Conservation (phyloP, 2,329 filamentous ascomycete genomes). For the Pleoardoris graminearum region DNA sequence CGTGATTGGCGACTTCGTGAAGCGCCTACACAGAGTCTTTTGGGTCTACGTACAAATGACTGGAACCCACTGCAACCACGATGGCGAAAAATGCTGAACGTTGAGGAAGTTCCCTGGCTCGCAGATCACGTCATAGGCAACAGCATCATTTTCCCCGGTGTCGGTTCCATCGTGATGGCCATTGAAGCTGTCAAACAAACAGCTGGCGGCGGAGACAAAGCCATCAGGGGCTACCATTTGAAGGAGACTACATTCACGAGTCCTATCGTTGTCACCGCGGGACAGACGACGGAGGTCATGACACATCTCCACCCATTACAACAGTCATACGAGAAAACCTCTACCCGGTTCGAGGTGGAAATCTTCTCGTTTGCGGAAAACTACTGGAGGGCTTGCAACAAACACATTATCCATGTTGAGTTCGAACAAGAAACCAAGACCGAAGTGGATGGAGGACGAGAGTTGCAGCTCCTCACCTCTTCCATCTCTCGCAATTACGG, state of each 20-base stretch:
- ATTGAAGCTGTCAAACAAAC: background rate
- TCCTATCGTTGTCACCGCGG: background rate
- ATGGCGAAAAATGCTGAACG: slow-evolving; percentile 52
- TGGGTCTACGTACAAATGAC: slow-evolving; percentile 20
- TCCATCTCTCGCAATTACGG: background rate
- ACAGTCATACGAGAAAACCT: background rate
- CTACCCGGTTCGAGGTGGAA: background rate
- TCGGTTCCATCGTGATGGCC: slow-evolving; percentile 8
- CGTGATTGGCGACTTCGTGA: slow-evolving; percentile 8
- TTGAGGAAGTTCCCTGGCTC: slow-evolving; percentile 20
- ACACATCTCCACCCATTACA: background rate
- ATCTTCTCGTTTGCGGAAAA: background rate
- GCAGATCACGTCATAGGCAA: slow-evolving; percentile 24
- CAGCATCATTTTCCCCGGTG: slow-evolving; percentile 27
- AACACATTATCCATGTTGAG: background rate
- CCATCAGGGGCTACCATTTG: background rate
- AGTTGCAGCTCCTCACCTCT: background rate
- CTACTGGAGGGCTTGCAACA: background rate
- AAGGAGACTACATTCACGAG: background rate
- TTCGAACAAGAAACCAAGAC: background rate
- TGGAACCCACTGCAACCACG: slow-evolving; percentile 28
- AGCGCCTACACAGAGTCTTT: slow-evolving; percentile 12
- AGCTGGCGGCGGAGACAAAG: background rate
- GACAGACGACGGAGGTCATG: background rate
- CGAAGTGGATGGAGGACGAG: background rate